Conservation (phyloP, 2,329 filamentous ascomycete species). For the Cordyceps farinosa region DNA sequence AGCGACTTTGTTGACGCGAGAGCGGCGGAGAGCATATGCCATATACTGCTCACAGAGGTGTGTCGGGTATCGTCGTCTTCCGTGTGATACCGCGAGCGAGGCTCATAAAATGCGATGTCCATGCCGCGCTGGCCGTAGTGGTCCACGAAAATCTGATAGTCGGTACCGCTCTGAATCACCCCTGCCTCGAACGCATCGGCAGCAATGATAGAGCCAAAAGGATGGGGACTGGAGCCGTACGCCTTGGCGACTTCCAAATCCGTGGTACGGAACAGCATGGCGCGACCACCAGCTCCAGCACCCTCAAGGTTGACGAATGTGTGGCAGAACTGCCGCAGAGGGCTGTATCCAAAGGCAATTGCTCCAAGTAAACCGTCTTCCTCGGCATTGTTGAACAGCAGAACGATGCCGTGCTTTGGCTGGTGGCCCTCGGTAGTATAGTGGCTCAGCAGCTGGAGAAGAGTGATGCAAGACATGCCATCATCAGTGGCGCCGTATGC, state of each 20-base stretch:
- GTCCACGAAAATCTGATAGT: conserved; percentile 79
- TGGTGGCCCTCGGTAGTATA: conserved; percentile 70
- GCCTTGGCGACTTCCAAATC: conserved; percentile 81
- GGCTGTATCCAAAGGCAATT: conserved; percentile 77
- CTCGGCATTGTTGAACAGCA: conserved; percentile 91
- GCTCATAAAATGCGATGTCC: conserved; percentile 88
- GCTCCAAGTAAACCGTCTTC: conserved; percentile 91
- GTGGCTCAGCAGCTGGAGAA: conserved; percentile 81
- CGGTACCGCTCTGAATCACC: conserved; percentile 79
- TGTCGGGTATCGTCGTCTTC: conserved; percentile 81
- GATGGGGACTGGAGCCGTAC: conserved; percentile 67
- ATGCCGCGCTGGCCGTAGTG: conserved; percentile 79
- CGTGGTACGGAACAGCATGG: conserved; percentile 81
- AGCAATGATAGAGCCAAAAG: conserved; percentile 79
- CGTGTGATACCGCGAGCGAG: conserved; percentile 85
- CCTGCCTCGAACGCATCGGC: conserved; percentile 80
- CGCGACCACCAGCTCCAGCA: conserved; percentile 84
- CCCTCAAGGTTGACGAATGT: conserved; percentile 95
- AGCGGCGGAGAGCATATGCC: conserved; percentile 92
- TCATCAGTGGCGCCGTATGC: conserved; percentile 93
- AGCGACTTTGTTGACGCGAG: conserved; percentile 70
- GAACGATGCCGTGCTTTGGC: conserved; percentile 75
- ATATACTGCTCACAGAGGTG: conserved; percentile 67
- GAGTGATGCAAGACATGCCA: conserved; percentile 81
- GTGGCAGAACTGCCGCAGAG: conserved; percentile 73